Evolutionary conservation across 257 asterid genomes (phyloP), one percentile per base, ranked within the genome.

Genomic region (Petunia axillaris): DNA sequence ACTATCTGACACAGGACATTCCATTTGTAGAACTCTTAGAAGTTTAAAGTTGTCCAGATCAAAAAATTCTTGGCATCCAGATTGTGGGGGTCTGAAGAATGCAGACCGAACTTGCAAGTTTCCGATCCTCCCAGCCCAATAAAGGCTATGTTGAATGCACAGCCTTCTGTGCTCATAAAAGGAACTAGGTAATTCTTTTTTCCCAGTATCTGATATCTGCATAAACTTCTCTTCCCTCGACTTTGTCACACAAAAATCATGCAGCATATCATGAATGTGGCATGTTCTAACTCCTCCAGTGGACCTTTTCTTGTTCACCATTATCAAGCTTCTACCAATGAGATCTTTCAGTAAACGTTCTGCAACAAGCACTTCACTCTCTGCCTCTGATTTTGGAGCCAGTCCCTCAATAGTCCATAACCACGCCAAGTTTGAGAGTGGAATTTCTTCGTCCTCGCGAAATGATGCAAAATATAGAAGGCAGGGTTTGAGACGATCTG

Each of bases 321-420:
- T 60, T 5, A 81, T 38, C 41, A 81, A 39, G 11, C 80, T 81
- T 81, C 84, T 74, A 3, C 55, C 66, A 4, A 81, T 52, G 11
- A 81, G 75, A 81, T 81, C 75, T 36, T 36, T 46, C 46, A 75
- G 43, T 14, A 50, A 81, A 13, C 39, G 54, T 11, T 81, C 68
- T 3, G 84, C 84, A 0, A 64, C 36, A 53, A 75, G 60, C 13
- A 75, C 84, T 10, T 39, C 64, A 8, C 70, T 77, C 36, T 50
- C 50, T 44, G 13, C 1, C 4, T 35, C 38, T 4, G 7, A 25
- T 25, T 4, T 36, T 1, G 5, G n/a, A 11, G 43, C 6, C 11
- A 82, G 66, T 2, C 79, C 82, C 64, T 82, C 81, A 1, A 60
- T 77, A 9, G 11, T 37, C 85, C 81, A 77, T 0, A 82, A 35